Percentiles rank a stretch among this genome's conserved stretches.
phyloP scores from a whole-genome alignment of 2,329 filamentous ascomycete genomes.

The Beauveria caledonica region DNA sequence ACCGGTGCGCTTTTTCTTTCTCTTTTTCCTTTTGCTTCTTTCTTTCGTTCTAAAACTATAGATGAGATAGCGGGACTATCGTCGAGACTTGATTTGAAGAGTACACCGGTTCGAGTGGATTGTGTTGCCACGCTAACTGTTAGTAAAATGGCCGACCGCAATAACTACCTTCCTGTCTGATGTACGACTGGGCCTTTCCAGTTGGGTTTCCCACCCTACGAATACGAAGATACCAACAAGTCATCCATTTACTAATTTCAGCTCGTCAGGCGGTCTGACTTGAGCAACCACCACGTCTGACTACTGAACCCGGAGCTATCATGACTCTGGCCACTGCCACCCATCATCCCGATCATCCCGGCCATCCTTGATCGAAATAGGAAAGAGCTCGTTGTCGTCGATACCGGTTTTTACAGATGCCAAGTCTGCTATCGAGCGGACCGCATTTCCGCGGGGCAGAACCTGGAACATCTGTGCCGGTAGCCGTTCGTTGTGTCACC shows the following conservation, averaged over 20 bases:
- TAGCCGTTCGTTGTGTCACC: background rate
- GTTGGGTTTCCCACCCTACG: background rate
- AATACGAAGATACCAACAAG: too few species aligned
- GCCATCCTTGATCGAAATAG: background rate
- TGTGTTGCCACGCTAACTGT: background rate
- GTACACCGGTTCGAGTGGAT: background rate
- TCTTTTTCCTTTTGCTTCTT: too few species aligned
- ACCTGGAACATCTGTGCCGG: constrained; percentile 2
- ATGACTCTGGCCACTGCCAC: background rate
- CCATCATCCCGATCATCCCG: background rate
- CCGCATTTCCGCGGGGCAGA: background rate
- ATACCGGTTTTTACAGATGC: background rate
- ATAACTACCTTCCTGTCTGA: constrained; percentile 5
- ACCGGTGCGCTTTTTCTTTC: too few species aligned
- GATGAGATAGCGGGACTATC: background rate
- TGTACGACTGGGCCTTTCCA: background rate
- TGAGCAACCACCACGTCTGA: background rate
- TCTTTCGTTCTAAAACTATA: background rate
- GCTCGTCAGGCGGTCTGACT: background rate
- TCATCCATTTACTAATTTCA: background rate
- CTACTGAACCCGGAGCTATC: background rate
- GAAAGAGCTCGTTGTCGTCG: background rate
- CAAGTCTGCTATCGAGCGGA: constrained; percentile 2
- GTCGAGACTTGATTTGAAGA: background rate
- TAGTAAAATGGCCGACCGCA: background rate